A percentile compares a stretch with the other conserved stretches of the same genome.
Evolutionary conservation across 371 early-diverging fungal species (phyloP).

Genomic region (Actinomortierella wolfii): DNA sequence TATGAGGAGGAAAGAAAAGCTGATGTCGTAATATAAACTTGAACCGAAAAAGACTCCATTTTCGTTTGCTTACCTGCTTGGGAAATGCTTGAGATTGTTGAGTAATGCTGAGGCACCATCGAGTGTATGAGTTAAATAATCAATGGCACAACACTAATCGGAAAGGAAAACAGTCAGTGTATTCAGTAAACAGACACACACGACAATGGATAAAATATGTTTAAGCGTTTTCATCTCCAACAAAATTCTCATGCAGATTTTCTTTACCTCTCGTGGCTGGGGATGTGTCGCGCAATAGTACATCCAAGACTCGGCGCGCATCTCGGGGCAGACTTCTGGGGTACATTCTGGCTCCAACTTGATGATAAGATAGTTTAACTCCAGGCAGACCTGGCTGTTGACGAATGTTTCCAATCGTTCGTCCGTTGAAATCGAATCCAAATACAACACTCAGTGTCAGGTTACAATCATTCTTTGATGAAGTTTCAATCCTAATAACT

Average conservation of each 20-base stretch:
- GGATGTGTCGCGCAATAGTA: constrained; percentile 94
- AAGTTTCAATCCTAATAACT: too few relatives aligned
- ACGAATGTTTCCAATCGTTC: background rate
- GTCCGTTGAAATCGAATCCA: background rate
- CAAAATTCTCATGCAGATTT: too few relatives aligned
- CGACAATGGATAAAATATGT: background rate
- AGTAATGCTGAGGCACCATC: constrained; percentile 86
- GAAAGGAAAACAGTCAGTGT: background rate
- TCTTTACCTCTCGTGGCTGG: constrained; percentile 72
- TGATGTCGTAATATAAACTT: too few relatives aligned
- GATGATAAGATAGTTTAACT: constrained; percentile 79
- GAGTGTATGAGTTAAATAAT: constrained; percentile 91
- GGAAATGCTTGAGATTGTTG: constrained; percentile 80
- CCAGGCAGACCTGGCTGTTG: constrained; percentile 76
- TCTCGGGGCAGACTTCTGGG: constrained; percentile 80
- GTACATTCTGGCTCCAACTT: constrained; percentile 83
- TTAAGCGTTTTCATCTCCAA: too few relatives aligned
- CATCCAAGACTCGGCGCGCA: constrained; percentile 92
- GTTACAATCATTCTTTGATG: too few relatives aligned
- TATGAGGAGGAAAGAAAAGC: too few relatives aligned
- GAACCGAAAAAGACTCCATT: too few relatives aligned
- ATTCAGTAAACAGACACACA: background rate
- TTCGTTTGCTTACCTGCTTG: constrained; percentile 58
- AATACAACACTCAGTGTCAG: too few relatives aligned
- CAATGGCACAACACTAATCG: constrained; percentile 86